Conservation (phyloP, 257 asterid species). For the Lycium barbarum region DNA sequence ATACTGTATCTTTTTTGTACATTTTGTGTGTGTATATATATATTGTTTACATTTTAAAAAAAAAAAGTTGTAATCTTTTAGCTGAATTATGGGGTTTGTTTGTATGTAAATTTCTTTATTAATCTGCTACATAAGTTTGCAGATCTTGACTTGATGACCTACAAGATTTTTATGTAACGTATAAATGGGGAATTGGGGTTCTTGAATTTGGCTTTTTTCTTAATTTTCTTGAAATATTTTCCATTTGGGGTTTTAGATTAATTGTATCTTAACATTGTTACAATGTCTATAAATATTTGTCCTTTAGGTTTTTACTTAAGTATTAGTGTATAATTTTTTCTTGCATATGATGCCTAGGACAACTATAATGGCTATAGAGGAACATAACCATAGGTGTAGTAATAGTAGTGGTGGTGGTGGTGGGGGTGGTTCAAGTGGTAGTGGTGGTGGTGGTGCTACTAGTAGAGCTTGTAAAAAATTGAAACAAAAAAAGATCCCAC, state of each 20-base stretch:
- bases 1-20: slow-evolving; percentile 17
- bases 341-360: slow-evolving; percentile 47
- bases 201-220: slow-evolving; percentile 30
- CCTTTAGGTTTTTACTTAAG: slow-evolving; percentile 45
- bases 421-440: neutral
- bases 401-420: slow-evolving; percentile 41
- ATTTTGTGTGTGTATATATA: slow-evolving; percentile 23
- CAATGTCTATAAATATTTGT: slow-evolving; percentile 38
- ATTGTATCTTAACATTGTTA: slow-evolving; percentile 46
- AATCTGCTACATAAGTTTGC: slow-evolving; percentile 46
- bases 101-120: slow-evolving; percentile 17
- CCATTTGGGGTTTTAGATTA: slow-evolving; percentile 47
- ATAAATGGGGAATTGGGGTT: slow-evolving; percentile 39
- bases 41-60: neutral
- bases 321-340: neutral
- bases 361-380: slow-evolving; percentile 69
- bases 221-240: slow-evolving; percentile 26
- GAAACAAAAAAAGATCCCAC: slow-evolving; percentile 84
- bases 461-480: slow-evolving; percentile 54
- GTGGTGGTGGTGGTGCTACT: slow-evolving; percentile 30
- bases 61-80: slow-evolving; percentile 39
- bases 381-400: slow-evolving; percentile 44
- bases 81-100: slow-evolving; percentile 45
- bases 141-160: slow-evolving; percentile 45
- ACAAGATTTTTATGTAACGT: slow-evolving; percentile 45